Evolutionary conservation across 2,329 filamentous ascomycete species (phyloP), one percentile per base, ranked within the genome.

Genomic region (Aureobasidium sp.): DNA sequence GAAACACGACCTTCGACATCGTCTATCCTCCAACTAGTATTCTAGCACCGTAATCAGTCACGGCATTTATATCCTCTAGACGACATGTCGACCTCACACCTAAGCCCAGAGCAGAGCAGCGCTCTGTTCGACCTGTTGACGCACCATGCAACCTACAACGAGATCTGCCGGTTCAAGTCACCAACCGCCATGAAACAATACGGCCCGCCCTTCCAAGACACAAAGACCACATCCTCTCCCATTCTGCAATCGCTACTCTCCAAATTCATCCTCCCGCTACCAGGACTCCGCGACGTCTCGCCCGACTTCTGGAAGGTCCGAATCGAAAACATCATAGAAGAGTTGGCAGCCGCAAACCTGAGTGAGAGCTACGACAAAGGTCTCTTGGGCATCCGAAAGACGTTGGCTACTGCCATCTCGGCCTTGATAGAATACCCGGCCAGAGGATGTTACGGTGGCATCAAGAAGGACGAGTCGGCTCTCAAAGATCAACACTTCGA

Each of bases 311-410:
- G 86, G 86, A 78, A 77, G 35, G 75, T 78, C n/a, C 79, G 82
- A 46, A 76, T 87, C 25, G 80, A 83, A 65, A 79, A 79, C 1
- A 71, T 90, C 17, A 75, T 89, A 66, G 74, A 76, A 66, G 79
- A 83, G 67, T 75, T 93, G 58, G 84, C 80, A 9, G 80, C 84
- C 33, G 87, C 84, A 1, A 84, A 89, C 54, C 75, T 93, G 33
- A 90, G 87, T 1, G 89, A 93, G 71, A 90, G 87, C 69, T 93
- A 91, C 68, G 89, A 93, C 70, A 90, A 90, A 72, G 88, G 87
- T 15, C 79, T 84, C 0, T 74, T 93, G 65, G 89, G 89, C 0
- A 84, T 85, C 62, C 79, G 89, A 55, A 91, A 90, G 74, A 88
- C 86, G 21, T 74, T 93, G 51, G 83, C 88, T 0, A 90, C 89